Evolutionary conservation across 805 yeast genomes (phyloP).

Genomic region (Kuraishia cidri): DNA sequence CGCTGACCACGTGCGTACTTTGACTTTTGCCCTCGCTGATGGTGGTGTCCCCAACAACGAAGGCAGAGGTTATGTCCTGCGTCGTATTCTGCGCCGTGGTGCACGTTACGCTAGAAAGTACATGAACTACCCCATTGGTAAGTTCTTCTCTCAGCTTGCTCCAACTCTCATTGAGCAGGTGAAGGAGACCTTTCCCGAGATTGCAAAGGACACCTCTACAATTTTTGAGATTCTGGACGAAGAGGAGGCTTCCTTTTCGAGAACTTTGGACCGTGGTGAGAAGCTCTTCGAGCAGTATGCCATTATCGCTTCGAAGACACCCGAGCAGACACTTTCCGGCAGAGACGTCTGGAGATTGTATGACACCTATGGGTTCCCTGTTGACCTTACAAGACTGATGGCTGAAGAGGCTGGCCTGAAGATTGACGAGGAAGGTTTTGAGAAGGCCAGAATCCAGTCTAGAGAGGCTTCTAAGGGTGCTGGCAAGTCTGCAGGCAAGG

Average conservation of each 20-base stretch:
- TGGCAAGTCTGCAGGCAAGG: conserved; percentile 50
- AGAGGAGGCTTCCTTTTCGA: conserved; percentile 92
- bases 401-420: conserved; percentile 95
- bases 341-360: conserved; percentile 97
- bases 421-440: conserved; percentile 90
- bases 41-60: conserved; percentile 99
- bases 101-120: conserved; percentile 95
- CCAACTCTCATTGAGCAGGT: conserved; percentile 91
- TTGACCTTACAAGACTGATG: conserved; percentile 94
- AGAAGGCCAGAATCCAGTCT: conserved; percentile 80
- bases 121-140: conserved; percentile 91
- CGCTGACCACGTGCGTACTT: conserved; percentile 97
- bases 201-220: conserved; percentile 58
- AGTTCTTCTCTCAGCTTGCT: conserved; percentile 84
- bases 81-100: conserved; percentile 97
- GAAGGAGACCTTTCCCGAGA: conserved; percentile 85
- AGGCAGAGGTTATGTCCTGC: conserved; percentile 96
- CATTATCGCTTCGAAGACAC: conserved; percentile 64
- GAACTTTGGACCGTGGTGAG: conserved; percentile 97
- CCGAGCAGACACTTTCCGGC: conserved; percentile 75
- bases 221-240: conserved; percentile 89
- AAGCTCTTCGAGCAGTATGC: conserved; percentile 93
- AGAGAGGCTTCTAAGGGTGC: conserved; percentile 93
- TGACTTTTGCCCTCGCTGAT: conserved; percentile 92
- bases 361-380: conserved; percentile 99